A percentile compares a stretch with the other conserved stretches of the same genome.
These are phyloP conservation scores for Acanthochlamys bracteata DNA, from an alignment of 106 monocot species.

Conservation along the genomic window DNA sequence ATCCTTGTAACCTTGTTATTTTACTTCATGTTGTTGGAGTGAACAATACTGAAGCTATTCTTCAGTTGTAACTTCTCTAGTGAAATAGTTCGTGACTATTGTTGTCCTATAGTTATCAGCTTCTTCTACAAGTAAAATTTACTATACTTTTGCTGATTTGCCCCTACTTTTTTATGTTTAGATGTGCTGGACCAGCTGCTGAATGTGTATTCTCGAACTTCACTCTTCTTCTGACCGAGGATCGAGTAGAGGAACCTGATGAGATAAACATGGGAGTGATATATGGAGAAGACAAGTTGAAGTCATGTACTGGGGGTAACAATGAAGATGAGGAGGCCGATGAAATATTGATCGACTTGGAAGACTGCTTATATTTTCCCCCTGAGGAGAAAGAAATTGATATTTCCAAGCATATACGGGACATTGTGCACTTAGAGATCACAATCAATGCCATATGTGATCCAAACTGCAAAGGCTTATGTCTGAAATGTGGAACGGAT, in stretches of 20 bases:
- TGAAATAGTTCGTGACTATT: not conserved
- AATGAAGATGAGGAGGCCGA: conserved; percentile 32
- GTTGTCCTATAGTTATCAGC: too few species aligned
- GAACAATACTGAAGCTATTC: not conserved
- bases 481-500: conserved; percentile 67
- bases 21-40: too few species aligned
- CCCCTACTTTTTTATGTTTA: conserved; percentile 8
- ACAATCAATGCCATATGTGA: conserved; percentile 59
- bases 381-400: conserved; percentile 67
- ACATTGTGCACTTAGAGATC: conserved; percentile 77
- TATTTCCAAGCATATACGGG: conserved; percentile 78
- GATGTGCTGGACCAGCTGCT: conserved; percentile 74
- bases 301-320: not conserved
- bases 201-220: conserved; percentile 74
- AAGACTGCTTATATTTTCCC: conserved; percentile 79
- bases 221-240: conserved; percentile 61
- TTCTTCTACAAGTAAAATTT: not conserved
- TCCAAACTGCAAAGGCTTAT: conserved; percentile 64
- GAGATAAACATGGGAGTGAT: conserved; percentile 55
- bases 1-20: not conserved
- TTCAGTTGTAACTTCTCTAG: not conserved
- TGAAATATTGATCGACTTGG: conserved; percentile 57
- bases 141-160: not conserved
- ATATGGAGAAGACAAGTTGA: conserved; percentile 32
- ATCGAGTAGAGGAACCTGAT: conserved; percentile 58